Conservation (phyloP, 1,139 yeast genomes). For the Suhomyces ambrosiae region DNA sequence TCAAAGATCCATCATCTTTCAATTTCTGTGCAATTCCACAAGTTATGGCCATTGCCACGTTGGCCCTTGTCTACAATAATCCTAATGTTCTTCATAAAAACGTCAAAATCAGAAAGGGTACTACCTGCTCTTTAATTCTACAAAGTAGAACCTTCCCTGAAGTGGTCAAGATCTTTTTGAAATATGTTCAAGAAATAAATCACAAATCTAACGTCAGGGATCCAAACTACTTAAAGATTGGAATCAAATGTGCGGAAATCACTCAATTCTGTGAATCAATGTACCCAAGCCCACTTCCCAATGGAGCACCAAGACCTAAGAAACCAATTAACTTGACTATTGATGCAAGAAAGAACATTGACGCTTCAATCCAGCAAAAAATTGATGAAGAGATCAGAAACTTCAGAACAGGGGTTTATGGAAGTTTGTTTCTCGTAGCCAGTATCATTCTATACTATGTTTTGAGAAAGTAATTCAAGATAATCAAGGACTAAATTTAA, state of each 20-base stretch:
- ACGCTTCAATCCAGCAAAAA: conserved; percentile 29
- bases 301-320: conserved; percentile 26
- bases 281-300: conserved; percentile 55
- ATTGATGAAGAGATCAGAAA: conserved; percentile 33
- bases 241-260: conserved; percentile 82
- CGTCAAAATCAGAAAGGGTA: conserved; percentile 92
- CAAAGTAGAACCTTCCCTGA: conserved; percentile 74
- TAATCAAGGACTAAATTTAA: background rate
- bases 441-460: conserved; percentile 5
- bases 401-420: conserved; percentile 4
- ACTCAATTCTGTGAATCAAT: conserved; percentile 81
- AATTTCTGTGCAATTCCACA: conserved; percentile 97
- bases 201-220: conserved; percentile 76
- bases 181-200: conserved; percentile 75
- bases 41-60: conserved; percentile 96
- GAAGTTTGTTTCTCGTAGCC: conserved; percentile 1
- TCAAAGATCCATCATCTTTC: conserved; percentile 81
- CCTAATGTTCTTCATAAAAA: conserved; percentile 67
- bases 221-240: conserved; percentile 84
- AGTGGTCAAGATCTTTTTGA: conserved; percentile 72
- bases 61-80: conserved; percentile 84
- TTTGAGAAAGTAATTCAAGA: background rate
- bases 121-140: conserved; percentile 76
- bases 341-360: conserved; percentile 33
- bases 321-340: conserved; percentile 29